Percentiles rank a stretch among this genome's conserved stretches.
These are phyloP conservation scores for Taphrina wiesneri DNA, from an alignment of 1,139 yeast genomes.

Conservation along the genomic window DNA sequence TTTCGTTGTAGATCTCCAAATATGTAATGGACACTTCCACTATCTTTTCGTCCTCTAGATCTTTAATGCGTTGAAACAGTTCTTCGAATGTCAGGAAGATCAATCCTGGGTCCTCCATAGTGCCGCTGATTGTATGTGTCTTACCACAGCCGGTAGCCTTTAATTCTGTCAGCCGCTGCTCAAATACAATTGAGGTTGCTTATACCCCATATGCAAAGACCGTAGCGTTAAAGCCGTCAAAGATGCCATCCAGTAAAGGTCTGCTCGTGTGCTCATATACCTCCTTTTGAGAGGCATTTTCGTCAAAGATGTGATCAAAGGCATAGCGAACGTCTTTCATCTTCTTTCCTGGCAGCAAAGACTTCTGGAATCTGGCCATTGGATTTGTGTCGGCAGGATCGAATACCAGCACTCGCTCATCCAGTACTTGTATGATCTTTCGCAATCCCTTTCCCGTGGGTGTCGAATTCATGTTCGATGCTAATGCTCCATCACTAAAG, in stretches of 20 bases:
- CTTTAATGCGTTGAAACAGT: slow-evolving; percentile 57
- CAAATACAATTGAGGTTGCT: background rate
- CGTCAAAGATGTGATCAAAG: slow-evolving; percentile 73
- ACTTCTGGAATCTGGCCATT: slow-evolving; percentile 59
- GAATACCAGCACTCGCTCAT: slow-evolving; percentile 82
- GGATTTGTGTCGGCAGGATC: slow-evolving; percentile 85
- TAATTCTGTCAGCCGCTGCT: background rate
- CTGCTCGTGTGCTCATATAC: slow-evolving; percentile 63
- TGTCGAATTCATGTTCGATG: slow-evolving; percentile 40
- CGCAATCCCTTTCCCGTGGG: slow-evolving; percentile 60
- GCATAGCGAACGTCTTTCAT: slow-evolving; percentile 41
- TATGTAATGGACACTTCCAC: slow-evolving; percentile 64
- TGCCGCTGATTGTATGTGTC: slow-evolving; percentile 82
- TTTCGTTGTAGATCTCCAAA: slow-evolving; percentile 88
- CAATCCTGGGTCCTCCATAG: slow-evolving; percentile 67
- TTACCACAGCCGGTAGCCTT: slow-evolving; percentile 97
- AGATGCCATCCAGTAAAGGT: slow-evolving; percentile 63
- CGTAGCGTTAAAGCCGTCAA: slow-evolving; percentile 84
- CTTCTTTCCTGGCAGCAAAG: slow-evolving; percentile 49
- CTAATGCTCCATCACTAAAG: slow-evolving; percentile 61
- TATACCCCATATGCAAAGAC: slow-evolving; percentile 82
- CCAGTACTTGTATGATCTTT: slow-evolving; percentile 77
- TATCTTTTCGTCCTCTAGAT: slow-evolving; percentile 43
- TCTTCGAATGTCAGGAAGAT: slow-evolving; percentile 72
- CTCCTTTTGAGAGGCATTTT: slow-evolving; percentile 52